phyloP scores from a whole-genome alignment of 116 monocot species.

The Cymodocea nodosa region DNA sequence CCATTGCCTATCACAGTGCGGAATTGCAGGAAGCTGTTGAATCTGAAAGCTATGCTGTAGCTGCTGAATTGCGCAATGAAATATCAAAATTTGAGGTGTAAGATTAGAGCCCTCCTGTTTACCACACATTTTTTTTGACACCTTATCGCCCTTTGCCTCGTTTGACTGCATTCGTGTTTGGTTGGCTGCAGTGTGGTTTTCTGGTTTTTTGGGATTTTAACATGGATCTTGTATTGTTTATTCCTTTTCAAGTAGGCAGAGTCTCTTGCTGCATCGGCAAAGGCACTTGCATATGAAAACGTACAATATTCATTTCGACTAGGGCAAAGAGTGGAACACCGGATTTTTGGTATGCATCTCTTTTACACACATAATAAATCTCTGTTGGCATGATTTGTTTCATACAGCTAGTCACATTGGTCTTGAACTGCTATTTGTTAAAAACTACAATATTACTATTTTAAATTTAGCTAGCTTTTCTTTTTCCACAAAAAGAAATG shows the following conservation, averaged over 20 bases:
- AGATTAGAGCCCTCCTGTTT: not conserved
- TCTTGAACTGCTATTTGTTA: too few species aligned
- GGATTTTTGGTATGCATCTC: conserved; percentile 48
- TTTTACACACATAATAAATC: too few species aligned
- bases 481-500: too few species aligned
- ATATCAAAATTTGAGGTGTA: conserved; percentile 76
- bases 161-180: not conserved
- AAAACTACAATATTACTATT: too few species aligned
- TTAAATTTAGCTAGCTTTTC: too few species aligned
- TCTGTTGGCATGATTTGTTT: too few species aligned
- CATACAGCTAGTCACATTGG: too few species aligned
- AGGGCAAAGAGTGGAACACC: conserved; percentile 82
- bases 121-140: not conserved
- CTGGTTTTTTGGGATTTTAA: not conserved
- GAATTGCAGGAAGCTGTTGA: conserved; percentile 82
- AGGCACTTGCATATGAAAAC: conserved; percentile 73
- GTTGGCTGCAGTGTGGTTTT: not conserved
- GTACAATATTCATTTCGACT: conserved; percentile 76
- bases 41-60: conserved; percentile 58
- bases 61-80: conserved; percentile 76
- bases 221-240: not conserved
- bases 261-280: conserved; percentile 82
- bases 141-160: not conserved
- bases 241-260: conserved; percentile 38
- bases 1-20: conserved; percentile 40